Percentiles rank a stretch among this genome's conserved stretches.
These are phyloP conservation scores for Pseudogymnoascus sp. DNA, from an alignment of 2,329 filamentous ascomycete genomes.

Conservation along the genomic window DNA sequence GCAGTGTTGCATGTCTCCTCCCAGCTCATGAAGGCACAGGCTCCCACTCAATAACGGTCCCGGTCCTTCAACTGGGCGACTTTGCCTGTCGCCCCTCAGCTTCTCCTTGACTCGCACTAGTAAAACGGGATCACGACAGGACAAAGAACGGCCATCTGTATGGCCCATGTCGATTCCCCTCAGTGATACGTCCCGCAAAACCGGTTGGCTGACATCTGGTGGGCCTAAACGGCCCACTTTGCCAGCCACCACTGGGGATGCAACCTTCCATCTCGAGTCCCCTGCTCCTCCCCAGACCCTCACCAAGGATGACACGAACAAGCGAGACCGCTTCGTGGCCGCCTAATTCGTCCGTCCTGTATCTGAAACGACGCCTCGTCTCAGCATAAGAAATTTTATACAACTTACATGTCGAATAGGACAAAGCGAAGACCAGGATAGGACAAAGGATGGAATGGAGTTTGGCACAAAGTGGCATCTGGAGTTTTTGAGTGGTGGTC, in stretches of 20 bases:
- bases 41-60: not conserved
- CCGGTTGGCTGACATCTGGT: constrained; percentile 4
- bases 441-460: not conserved
- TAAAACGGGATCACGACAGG: not conserved
- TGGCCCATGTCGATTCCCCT: constrained; percentile 1
- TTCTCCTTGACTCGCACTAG: not conserved
- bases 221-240: not conserved
- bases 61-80: not conserved
- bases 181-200: constrained; percentile 5
- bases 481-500: not conserved
- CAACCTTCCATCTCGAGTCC: constrained; percentile 2
- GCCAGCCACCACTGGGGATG: constrained; percentile 2
- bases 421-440: not conserved
- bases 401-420: not conserved
- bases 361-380: constrained; percentile 4
- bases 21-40: too few relatives aligned
- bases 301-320: constrained; percentile 1
- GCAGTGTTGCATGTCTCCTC: too few relatives aligned
- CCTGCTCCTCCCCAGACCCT: not conserved
- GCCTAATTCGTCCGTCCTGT: not conserved
- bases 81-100: not conserved
- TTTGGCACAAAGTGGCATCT: not conserved
- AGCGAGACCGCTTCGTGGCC: constrained; percentile 4
- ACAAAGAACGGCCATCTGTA: constrained; percentile 4
- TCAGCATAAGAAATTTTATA: constrained; percentile 6